phyloP scores from a whole-genome alignment of 805 yeast genomes.

The Cyberlindnera meyerae region DNA sequence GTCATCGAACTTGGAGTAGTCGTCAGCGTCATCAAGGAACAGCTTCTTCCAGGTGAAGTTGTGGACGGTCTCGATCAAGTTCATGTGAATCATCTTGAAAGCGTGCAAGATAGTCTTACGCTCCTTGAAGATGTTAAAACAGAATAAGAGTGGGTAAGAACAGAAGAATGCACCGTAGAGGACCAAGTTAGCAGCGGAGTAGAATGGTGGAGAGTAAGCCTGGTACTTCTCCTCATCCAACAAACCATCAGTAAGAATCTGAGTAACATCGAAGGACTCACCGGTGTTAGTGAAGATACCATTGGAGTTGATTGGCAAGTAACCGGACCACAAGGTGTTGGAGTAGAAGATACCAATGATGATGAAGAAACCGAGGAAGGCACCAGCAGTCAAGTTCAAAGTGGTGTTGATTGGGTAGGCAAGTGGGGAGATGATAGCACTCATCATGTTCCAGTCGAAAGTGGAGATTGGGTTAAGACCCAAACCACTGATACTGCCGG shows the following conservation, averaged over 20 bases:
- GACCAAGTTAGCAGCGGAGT: slow-evolving; percentile 57
- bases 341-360: slow-evolving; percentile 36
- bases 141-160: slow-evolving; percentile 45
- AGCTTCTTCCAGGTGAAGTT: slow-evolving; percentile 6
- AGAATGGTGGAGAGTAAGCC: slow-evolving; percentile 59
- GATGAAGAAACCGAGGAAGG: slow-evolving; percentile 28
- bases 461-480: slow-evolving; percentile 52
- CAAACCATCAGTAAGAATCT: slow-evolving; percentile 40
- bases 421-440: slow-evolving; percentile 29
- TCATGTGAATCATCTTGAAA: slow-evolving; percentile 8
- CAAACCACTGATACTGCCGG: slow-evolving; percentile 43
- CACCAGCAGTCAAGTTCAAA: slow-evolving; percentile 31
- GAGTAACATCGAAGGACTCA: slow-evolving; percentile 40
- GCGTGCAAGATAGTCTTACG: slow-evolving; percentile 30
- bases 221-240: slow-evolving; percentile 45
- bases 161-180: slow-evolving; percentile 47
- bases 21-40: background rate
- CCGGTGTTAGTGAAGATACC: slow-evolving; percentile 49
- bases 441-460: slow-evolving; percentile 46
- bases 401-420: slow-evolving; percentile 40
- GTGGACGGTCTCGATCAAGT: slow-evolving; percentile 5
- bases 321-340: slow-evolving; percentile 36
- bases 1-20: slow-evolving; percentile 14
- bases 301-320: slow-evolving; percentile 43
- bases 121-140: slow-evolving; percentile 41